Conservation (phyloP, 768 basidiomycete genomes). For the Cystofilobasidium ferigula region DNA sequence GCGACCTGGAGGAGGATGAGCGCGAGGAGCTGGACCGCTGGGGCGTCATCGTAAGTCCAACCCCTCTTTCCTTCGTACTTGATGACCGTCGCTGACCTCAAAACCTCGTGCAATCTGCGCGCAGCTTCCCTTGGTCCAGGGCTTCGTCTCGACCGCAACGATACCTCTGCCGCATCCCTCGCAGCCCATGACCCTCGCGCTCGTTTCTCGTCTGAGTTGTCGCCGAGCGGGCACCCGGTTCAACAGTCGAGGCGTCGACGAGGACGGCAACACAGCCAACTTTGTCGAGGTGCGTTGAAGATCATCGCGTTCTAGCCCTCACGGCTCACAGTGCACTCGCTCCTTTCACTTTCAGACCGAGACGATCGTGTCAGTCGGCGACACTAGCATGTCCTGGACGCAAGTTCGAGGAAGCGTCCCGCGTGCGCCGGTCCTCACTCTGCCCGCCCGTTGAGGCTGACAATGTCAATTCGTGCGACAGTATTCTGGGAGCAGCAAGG, state of each 20-base stretch:
- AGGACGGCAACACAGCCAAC: slow-evolving; percentile 63
- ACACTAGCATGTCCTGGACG: slow-evolving; percentile 78
- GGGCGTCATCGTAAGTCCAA: slow-evolving; percentile 62
- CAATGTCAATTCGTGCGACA: slow-evolving; percentile 33
- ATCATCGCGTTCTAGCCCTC: slow-evolving; percentile 12
- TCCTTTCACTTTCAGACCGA: slow-evolving; percentile 55
- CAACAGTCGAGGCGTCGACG: slow-evolving; percentile 91
- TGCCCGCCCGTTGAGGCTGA: neutral
- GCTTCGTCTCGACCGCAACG: slow-evolving; percentile 73
- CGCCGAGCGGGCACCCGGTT: slow-evolving; percentile 94
- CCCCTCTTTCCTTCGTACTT: neutral
- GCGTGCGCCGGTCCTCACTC: slow-evolving; percentile 42
- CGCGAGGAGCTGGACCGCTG: slow-evolving; percentile 65
- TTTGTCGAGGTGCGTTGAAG: slow-evolving; percentile 69
- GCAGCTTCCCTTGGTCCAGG: slow-evolving; percentile 77
- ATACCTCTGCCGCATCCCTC: slow-evolving; percentile 64
- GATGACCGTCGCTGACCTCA: neutral
- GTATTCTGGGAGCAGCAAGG: slow-evolving; percentile 99
- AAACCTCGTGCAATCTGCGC: slow-evolving; percentile 17
- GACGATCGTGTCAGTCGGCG: slow-evolving; percentile 72
- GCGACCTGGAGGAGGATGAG: slow-evolving; percentile 54
- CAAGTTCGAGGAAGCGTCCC: slow-evolving; percentile 95
- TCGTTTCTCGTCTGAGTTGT: slow-evolving; percentile 83
- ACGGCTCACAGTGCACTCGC: neutral
- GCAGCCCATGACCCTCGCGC: slow-evolving; percentile 60